A percentile compares a stretch with the other conserved stretches of the same genome.
These are phyloP conservation scores for Pichia rugopelliculosa DNA, from an alignment of 805 yeast genomes.

Conservation along the genomic window DNA sequence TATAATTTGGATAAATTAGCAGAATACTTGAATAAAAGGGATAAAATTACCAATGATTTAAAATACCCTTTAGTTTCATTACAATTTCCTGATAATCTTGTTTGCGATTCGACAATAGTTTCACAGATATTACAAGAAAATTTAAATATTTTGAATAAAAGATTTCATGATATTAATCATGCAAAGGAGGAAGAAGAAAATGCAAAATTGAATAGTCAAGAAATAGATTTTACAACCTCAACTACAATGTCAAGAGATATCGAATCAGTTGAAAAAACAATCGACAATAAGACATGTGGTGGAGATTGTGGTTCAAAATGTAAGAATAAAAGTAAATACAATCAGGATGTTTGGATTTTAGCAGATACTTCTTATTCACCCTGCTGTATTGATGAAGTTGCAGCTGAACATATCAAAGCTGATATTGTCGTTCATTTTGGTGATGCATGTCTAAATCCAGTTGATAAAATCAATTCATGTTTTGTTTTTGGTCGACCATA, in stretches of 20 bases:
- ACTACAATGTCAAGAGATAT: constrained; percentile 4
- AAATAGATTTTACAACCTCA: constrained; percentile 9
- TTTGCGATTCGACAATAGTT: constrained; percentile 72
- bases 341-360: constrained; percentile 58
- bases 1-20: constrained; percentile 39
- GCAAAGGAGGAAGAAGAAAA: not conserved
- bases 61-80: constrained; percentile 55
- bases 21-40: constrained; percentile 21
- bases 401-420: constrained; percentile 85
- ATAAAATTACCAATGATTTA: constrained; percentile 16
- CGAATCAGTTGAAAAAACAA: constrained; percentile 21
- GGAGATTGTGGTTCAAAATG: constrained; percentile 26
- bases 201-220: not conserved
- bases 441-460: constrained; percentile 83
- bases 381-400: constrained; percentile 95
- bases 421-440: constrained; percentile 91
- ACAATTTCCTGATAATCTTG: constrained; percentile 81
- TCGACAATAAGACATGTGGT: constrained; percentile 24
- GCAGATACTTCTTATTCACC: constrained; percentile 96
- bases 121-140: constrained; percentile 44
- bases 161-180: constrained; percentile 8
- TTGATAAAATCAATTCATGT: constrained; percentile 62
- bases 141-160: constrained; percentile 17
- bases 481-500: constrained; percentile 72
- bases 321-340: constrained; percentile 14